These are phyloP conservation scores for Plasmodium knowlesi DNA, from an alignment of 169 alveolate species.

Conservation along the genomic window DNA sequence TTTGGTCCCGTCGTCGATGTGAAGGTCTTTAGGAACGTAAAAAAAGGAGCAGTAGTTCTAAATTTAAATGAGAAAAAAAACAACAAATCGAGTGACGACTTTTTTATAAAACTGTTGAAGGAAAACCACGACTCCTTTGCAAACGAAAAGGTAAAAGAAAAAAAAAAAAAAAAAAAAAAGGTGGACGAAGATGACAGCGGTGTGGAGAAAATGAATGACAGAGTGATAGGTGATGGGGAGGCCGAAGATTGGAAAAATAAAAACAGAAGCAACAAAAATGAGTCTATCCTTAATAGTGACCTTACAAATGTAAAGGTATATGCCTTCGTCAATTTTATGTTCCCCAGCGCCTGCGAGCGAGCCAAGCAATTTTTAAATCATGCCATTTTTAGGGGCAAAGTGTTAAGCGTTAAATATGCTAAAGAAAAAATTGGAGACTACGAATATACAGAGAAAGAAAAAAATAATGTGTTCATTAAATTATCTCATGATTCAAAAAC, in stretches of 20 bases:
- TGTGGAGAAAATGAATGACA: conserved; percentile 7
- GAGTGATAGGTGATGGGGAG: conserved; percentile 28
- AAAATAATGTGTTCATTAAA: conserved; percentile 75
- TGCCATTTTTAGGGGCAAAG: conserved; percentile 81
- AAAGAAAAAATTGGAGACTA: conserved; percentile 69
- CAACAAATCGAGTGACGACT: conserved; percentile 34
- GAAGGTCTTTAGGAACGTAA: conserved; percentile 57
- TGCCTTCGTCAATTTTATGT: conserved; percentile 69
- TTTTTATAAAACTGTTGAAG: conserved; percentile 64
- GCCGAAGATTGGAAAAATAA: background rate
- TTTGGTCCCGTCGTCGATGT: conserved; percentile 78
- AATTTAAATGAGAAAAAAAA: conserved; percentile 22
- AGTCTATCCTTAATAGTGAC: background rate
- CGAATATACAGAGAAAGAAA: conserved; percentile 13
- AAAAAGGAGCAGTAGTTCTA: conserved; percentile 38
- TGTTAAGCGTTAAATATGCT: conserved; percentile 78
- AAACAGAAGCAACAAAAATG: background rate
- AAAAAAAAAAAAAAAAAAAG: conserved; percentile 11
- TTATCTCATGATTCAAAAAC: conserved; percentile 85
- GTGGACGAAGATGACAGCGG: background rate
- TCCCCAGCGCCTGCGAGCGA: conserved; percentile 67
- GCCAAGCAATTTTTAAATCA: conserved; percentile 40
- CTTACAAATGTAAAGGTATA: conserved; percentile 63
- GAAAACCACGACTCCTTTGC: background rate
- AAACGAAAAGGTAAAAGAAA: background rate